phyloP scores from a whole-genome alignment of 1,139 yeast genomes.

The Yamadazyma jaroonii region DNA sequence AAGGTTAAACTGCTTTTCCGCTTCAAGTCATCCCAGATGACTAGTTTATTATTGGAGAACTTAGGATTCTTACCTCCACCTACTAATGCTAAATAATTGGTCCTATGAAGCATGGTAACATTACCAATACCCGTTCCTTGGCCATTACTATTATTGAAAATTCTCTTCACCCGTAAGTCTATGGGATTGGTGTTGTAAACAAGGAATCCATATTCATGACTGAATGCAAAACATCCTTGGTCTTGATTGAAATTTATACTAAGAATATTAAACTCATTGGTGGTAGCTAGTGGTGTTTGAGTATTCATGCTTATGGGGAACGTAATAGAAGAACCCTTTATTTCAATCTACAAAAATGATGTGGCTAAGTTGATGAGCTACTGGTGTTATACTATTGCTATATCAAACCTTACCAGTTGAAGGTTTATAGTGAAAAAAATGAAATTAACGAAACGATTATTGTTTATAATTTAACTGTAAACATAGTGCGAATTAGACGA shows the following conservation, averaged over 20 bases:
- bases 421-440: neutral
- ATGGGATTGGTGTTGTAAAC: conserved; percentile 90
- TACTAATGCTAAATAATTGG: conserved; percentile 83
- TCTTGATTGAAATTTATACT: conserved; percentile 82
- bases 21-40: conserved; percentile 91
- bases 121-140: conserved; percentile 65
- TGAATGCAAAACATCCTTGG: conserved; percentile 84
- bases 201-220: conserved; percentile 76
- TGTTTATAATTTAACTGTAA: conserved; percentile 1
- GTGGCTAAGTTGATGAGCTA: too few relatives aligned
- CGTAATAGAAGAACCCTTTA: too few relatives aligned
- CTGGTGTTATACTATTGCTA: too few relatives aligned
- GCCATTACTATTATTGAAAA: conserved; percentile 27
- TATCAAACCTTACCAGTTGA: too few relatives aligned
- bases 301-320: conserved; percentile 35
- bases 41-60: conserved; percentile 71
- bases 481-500: conserved; percentile 2
- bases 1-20: conserved; percentile 70
- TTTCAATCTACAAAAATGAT: too few relatives aligned
- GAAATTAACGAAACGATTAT: neutral
- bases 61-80: conserved; percentile 85
- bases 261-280: conserved; percentile 41
- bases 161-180: conserved; percentile 71
- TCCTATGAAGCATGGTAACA: conserved; percentile 80
- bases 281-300: conserved; percentile 19